Evolutionary conservation across 2,329 filamentous ascomycete species (phyloP).

Genomic region (Oidium heveae): DNA sequence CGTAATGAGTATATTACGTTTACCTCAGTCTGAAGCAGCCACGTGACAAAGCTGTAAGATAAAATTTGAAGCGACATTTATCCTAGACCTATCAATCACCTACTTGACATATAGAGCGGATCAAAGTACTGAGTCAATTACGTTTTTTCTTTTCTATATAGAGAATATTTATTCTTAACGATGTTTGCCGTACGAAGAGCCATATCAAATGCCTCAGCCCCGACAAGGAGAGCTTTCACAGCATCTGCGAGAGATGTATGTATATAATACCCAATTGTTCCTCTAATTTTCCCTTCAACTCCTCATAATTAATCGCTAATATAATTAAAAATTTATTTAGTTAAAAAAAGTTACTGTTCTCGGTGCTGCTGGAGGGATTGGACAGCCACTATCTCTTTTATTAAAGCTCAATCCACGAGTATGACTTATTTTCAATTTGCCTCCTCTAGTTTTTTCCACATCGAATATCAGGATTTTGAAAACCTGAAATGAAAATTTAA

Average conservation of each 20-base stretch:
- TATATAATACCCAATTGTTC: neutral
- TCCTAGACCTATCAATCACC: too few species aligned
- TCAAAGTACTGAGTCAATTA: too few species aligned
- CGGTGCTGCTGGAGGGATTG: slow-evolving; percentile 92
- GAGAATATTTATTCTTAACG: neutral
- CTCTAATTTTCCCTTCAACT: slow-evolving; percentile 4
- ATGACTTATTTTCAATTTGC: neutral
- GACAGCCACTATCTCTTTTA: slow-evolving; percentile 89
- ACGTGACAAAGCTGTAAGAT: too few species aligned
- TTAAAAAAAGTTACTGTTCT: slow-evolving; percentile 94
- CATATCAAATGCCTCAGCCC: slow-evolving; percentile 22
- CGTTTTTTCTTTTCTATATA: too few species aligned
- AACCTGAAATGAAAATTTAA: too few species aligned
- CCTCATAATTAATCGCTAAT: slow-evolving; percentile 3
- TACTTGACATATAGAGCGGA: too few species aligned
- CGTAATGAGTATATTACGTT: too few species aligned
- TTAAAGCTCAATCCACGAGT: slow-evolving; percentile 92
- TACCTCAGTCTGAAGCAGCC: too few species aligned
- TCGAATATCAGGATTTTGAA: too few species aligned
- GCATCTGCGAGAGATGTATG: slow-evolving; percentile 53
- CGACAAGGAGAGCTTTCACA: slow-evolving; percentile 62
- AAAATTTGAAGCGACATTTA: too few species aligned
- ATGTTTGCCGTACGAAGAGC: slow-evolving; percentile 54
- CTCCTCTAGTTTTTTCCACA: too few species aligned
- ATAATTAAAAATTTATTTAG: slow-evolving; percentile 22